These are phyloP conservation scores for Ascochyta koolunga DNA, from an alignment of 2,329 filamentous ascomycete species.

Conservation along the genomic window DNA sequence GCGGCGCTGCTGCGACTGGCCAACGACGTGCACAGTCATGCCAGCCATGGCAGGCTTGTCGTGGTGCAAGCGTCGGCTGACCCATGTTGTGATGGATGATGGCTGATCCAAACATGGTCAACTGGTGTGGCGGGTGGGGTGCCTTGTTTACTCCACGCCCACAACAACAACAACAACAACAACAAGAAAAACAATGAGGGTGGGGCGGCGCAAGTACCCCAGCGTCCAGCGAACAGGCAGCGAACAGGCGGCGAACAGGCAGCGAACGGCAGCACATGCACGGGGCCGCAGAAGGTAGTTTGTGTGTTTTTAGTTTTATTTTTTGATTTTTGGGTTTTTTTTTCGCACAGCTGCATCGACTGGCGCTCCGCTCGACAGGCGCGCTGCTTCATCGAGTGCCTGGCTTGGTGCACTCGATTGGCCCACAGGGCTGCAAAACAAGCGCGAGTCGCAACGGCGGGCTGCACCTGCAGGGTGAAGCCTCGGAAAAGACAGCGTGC, in stretches of 20 bases:
- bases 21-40: background rate
- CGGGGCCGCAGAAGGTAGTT: slow-evolving; percentile 5
- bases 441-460: slow-evolving; percentile 17
- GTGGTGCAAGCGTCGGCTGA: slow-evolving; percentile 9
- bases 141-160: background rate
- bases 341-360: background rate
- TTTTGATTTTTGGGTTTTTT: no score
- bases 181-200: slow-evolving; percentile 2
- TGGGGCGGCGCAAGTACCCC: no score
- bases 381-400: slow-evolving; percentile 26
- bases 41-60: background rate
- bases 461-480: slow-evolving; percentile 10
- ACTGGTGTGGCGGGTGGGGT: slow-evolving; percentile 5
- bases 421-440: slow-evolving; percentile 22
- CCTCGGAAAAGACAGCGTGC: slow-evolving; percentile 23
- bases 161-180: background rate
- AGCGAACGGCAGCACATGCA: slow-evolving; percentile 12
- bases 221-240: background rate
- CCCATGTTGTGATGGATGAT: background rate
- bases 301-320: no score
- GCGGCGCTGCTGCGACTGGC: slow-evolving; percentile 3
- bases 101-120: slow-evolving; percentile 8
- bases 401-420: slow-evolving; percentile 23
- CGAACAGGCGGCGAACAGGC: slow-evolving; percentile 11
- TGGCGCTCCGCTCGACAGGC: slow-evolving; percentile 7